Conservation (phyloP, 176 grass and related monocot species). For the Bromus sterilis region DNA sequence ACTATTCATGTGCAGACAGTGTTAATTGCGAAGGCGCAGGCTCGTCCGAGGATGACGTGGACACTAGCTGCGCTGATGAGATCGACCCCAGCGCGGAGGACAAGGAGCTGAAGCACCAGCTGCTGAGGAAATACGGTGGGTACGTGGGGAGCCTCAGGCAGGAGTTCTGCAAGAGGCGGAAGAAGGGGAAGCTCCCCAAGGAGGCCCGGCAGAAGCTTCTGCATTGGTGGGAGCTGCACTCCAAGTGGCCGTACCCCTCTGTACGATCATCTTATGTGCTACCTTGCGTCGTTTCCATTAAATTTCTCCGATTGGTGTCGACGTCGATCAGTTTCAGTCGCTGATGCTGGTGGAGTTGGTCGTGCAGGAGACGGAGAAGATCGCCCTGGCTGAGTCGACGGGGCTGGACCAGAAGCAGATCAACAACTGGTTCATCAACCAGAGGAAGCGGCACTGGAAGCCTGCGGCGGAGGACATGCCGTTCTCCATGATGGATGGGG, state of each 20-base stretch:
- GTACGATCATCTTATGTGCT: slow-evolving; percentile 17
- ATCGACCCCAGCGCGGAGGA: slow-evolving; percentile 57
- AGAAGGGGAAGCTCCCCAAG: slow-evolving; percentile 90
- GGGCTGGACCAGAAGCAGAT: slow-evolving; percentile 97
- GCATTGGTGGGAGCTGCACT: slow-evolving; percentile 90
- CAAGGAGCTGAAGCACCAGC: slow-evolving; percentile 76
- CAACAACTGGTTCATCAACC: slow-evolving; percentile 99
- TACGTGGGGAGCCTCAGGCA: slow-evolving; percentile 66
- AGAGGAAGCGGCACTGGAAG: slow-evolving; percentile 96
- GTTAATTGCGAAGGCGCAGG: slow-evolving; percentile 38
- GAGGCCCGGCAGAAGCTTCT: slow-evolving; percentile 80
- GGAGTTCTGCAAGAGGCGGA: slow-evolving; percentile 83
- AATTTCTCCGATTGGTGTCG: background rate
- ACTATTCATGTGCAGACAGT: slow-evolving; percentile 23
- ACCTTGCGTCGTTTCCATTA: background rate
- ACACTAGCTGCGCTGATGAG: slow-evolving; percentile 45
- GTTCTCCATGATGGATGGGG: slow-evolving; percentile 38
- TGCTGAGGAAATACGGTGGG: slow-evolving; percentile 80
- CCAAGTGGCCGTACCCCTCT: slow-evolving; percentile 96
- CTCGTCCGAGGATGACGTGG: slow-evolving; percentile 74
- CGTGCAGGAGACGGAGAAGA: slow-evolving; percentile 74
- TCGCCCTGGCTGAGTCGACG: slow-evolving; percentile 60
- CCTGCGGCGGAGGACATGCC: slow-evolving; percentile 56
- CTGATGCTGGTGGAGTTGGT: background rate
- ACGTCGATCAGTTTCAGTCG: background rate